A percentile compares a stretch with the other conserved stretches of the same genome.
Evolutionary conservation across 768 basidiomycete species (phyloP).

Genomic region (Xerocomellus intermedius): DNA sequence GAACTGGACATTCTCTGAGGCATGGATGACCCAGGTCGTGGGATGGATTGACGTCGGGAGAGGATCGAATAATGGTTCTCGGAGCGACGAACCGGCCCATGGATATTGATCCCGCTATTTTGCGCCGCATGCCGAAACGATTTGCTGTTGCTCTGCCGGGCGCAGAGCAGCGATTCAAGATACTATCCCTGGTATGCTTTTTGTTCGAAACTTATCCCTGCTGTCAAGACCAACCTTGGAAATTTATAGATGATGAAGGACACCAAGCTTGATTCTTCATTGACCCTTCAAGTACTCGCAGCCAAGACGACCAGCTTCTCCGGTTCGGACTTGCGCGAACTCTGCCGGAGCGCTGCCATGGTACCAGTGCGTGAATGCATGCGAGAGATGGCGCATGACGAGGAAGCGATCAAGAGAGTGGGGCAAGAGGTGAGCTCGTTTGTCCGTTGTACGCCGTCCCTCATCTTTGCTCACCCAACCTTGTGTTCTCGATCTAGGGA

Average conservation of each 20-base stretch:
- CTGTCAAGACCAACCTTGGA: background rate
- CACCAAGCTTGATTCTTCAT: constrained; percentile 60
- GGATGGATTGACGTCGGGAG: constrained; percentile 87
- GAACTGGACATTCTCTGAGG: background rate
- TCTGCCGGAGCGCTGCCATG: constrained; percentile 94
- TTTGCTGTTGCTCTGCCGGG: constrained; percentile 85
- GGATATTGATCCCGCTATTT: constrained; percentile 84
- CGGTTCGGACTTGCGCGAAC: constrained; percentile 88
- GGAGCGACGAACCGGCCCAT: constrained; percentile 95
- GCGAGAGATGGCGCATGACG: constrained; percentile 46
- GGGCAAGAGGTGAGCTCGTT: constrained; percentile 39
- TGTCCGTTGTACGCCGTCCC: background rate
- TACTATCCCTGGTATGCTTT: constrained; percentile 66
- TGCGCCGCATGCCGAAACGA: constrained; percentile 98
- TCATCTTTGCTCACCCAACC: background rate
- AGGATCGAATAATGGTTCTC: constrained; percentile 83
- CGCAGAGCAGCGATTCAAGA: constrained; percentile 74
- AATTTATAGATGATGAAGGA: constrained; percentile 75
- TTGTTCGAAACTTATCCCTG: background rate
- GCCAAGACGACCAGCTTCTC: constrained; percentile 70
- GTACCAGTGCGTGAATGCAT: constrained; percentile 85
- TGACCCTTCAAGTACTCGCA: constrained; percentile 65
- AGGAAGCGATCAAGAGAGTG: constrained; percentile 47
- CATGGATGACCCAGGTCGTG: constrained; percentile 58
- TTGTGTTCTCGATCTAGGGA: constrained; percentile 44